phyloP scores from a whole-genome alignment of 164 flowering plant genomes.

The Kalanchoe fedtschenkoi region DNA sequence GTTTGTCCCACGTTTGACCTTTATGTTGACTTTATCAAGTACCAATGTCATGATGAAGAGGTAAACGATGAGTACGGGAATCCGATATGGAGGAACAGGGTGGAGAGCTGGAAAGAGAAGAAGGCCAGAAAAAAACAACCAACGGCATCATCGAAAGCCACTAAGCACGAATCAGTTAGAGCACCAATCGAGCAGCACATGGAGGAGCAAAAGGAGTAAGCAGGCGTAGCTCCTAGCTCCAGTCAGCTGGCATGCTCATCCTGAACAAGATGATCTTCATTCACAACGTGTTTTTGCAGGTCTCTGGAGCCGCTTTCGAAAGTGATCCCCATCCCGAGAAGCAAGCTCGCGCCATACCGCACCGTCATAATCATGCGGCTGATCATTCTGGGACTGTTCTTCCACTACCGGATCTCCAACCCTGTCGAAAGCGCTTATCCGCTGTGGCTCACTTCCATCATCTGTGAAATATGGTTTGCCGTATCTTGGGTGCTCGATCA shows the following conservation, averaged over 20 bases:
- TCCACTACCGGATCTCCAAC: conserved; percentile 76
- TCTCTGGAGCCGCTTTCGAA: conserved; percentile 64
- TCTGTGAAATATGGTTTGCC: conserved; percentile 98
- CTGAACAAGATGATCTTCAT: neutral
- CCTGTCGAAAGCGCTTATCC: conserved; percentile 86
- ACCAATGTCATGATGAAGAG: conserved; percentile 29
- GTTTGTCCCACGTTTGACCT: neutral
- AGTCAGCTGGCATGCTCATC: neutral
- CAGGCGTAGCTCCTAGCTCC: neutral
- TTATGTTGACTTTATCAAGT: neutral
- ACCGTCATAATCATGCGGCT: conserved; percentile 63
- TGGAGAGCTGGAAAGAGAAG: conserved; percentile 93
- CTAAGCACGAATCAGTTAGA: conserved; percentile 16
- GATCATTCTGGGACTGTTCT: conserved; percentile 74
- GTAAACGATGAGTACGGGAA: conserved; percentile 65
- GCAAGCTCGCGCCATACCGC: conserved; percentile 70
- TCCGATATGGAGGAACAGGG: conserved; percentile 92
- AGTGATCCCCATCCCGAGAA: conserved; percentile 46
- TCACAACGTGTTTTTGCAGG: conserved; percentile 29
- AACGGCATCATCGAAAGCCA: conserved; percentile 29
- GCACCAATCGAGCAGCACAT: conserved; percentile 72
- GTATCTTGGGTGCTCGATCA: conserved; percentile 94
- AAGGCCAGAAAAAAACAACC: conserved; percentile 57
- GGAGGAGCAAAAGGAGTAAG: conserved; percentile 62
- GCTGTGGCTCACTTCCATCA: conserved; percentile 88